Base-by-base conservation (phyloP, 2,329 filamentous ascomycete species). In the Cercospora sp. region DNA sequence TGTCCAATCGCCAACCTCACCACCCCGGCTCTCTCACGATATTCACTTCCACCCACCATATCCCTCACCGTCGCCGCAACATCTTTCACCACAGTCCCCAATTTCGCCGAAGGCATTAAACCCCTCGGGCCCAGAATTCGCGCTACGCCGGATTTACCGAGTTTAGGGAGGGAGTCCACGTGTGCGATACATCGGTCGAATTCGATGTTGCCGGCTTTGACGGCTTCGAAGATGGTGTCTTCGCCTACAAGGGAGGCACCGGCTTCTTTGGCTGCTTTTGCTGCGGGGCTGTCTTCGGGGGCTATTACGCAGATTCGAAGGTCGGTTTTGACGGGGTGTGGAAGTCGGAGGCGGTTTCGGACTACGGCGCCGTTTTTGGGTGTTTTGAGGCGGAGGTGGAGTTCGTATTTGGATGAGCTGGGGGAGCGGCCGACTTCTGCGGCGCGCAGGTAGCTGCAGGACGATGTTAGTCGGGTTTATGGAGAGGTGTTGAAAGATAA, bases 151-250 rank as follows among this genome's bases (percentile, higher is more conserved):
- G 93, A 90, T 83, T 95, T 94, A 78, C 90, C 91, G 75, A 99
- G 83, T 66, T 91, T 93, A 63, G 87, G 85, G 73, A 95, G 84
- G 73, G 90, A 93, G 74, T 92, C 88, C 61, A 86, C 85, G 80
- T 97, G 94, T 81, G 93, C 96, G 74, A 99, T 88, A 70, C 93
- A 91, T 65, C 92, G 86, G 79, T 98, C 95, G 78, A 98, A 99
- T 28, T 92, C 87, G 71, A 98, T 90, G 45, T 89, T 87, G 51
- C 91, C 93, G 60, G 87, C 83, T 77, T 89, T 86, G 72, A 99
- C 89, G 63, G 88, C 85, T 63, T 93, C 88, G 78, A 99, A 97
- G 4, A 99, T 84, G 2, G 90, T 87, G 48, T 96, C 91, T 77
- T 97, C 91, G 70, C 95, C 95, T 1, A 94, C 92, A 3, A 94